Evolutionary conservation across 805 yeast species (phyloP).

Genomic region (Saccharomycopsis microspora): DNA sequence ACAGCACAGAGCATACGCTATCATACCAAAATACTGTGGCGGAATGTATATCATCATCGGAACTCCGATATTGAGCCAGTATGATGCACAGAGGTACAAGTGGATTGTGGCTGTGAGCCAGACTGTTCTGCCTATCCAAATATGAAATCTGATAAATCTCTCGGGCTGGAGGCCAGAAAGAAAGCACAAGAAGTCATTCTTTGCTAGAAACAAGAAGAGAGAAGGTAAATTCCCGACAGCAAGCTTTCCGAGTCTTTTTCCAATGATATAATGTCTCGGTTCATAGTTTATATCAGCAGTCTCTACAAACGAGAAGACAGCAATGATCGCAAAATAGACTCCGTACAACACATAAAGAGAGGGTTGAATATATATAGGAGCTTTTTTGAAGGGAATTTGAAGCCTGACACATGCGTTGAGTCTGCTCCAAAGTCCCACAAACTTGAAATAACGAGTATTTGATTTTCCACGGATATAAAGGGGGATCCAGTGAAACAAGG

Average conservation of each 20-base stretch:
- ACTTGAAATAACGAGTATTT: conserved; percentile 19
- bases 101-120: conserved; percentile 28
- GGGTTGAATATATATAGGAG: conserved; percentile 29
- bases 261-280: conserved; percentile 28
- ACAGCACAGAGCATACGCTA: conserved; percentile 29
- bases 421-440: conserved; percentile 22
- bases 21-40: conserved; percentile 39
- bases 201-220: conserved; percentile 26
- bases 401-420: conserved; percentile 22
- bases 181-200: conserved; percentile 28
- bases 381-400: conserved; percentile 18
- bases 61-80: conserved; percentile 32
- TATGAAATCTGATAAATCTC: conserved; percentile 28
- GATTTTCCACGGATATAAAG: conserved; percentile 20
- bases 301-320: conserved; percentile 22
- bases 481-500: conserved; percentile 33
- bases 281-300: conserved; percentile 30
- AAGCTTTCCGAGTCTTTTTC: conserved; percentile 31
- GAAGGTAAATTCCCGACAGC: conserved; percentile 30
- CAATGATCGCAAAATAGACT: conserved; percentile 23
- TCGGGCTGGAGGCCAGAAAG: conserved; percentile 33
- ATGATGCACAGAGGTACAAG: conserved; percentile 23
- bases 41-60: conserved; percentile 32
- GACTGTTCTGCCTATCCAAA: conserved; percentile 33
- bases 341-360: conserved; percentile 24